Conservation (phyloP, 352 stramenopile genomes). For the Pythium dissimile region DNA sequence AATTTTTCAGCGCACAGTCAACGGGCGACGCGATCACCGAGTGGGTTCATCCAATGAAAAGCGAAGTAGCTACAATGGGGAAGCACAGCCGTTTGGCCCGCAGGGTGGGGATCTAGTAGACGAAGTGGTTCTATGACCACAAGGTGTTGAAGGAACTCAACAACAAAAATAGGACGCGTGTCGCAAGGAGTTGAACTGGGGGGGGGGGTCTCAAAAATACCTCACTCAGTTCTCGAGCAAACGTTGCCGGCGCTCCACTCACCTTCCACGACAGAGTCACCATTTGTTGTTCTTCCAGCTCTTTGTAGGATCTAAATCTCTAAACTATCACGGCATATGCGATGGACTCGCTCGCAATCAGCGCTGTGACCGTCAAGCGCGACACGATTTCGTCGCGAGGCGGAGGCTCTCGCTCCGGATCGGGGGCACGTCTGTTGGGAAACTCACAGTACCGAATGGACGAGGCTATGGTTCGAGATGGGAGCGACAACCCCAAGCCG, state of each 20-base stretch:
- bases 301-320: too few relatives aligned
- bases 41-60: not conserved
- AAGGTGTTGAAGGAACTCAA: too few relatives aligned
- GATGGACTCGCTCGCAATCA: conserved; percentile 23
- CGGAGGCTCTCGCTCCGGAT: conserved; percentile 21
- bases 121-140: not conserved
- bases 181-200: too few relatives aligned
- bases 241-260: too few relatives aligned
- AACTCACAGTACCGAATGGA: conserved; percentile 53
- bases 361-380: conserved; percentile 18
- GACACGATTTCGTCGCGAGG: conserved; percentile 36
- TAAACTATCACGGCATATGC: too few relatives aligned
- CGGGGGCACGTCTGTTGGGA: conserved; percentile 14
- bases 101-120: not conserved
- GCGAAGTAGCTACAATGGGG: conserved; percentile 22
- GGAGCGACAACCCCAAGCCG: conserved; percentile 24
- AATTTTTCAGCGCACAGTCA: conserved; percentile 18
- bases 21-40: not conserved
- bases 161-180: not conserved
- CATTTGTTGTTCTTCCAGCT: too few relatives aligned
- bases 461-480: conserved; percentile 27
- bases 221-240: not conserved
- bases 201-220: not conserved
- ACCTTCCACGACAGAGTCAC: too few relatives aligned
- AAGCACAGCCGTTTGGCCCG: too few relatives aligned